Percentiles rank a stretch among this genome's conserved stretches.
phyloP scores from a whole-genome alignment of 2,329 filamentous ascomycete species.

The Orbilia javanica region DNA sequence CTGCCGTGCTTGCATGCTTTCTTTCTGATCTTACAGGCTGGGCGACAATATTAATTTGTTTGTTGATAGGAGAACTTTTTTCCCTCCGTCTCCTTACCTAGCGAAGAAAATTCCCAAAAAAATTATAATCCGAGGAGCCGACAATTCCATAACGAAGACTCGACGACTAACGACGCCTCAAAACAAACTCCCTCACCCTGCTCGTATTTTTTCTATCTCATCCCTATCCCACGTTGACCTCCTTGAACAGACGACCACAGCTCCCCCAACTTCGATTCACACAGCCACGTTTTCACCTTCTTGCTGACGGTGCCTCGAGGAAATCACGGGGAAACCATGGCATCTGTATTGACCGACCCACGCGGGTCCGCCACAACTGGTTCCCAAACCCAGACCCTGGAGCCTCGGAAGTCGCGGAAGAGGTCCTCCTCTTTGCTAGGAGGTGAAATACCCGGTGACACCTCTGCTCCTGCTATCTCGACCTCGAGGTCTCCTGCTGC shows the following conservation, averaged over 20 bases:
- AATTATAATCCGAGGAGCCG: background rate
- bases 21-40: constrained; percentile 10
- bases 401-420: constrained; percentile 57
- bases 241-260: constrained; percentile 7
- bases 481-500: constrained; percentile 61
- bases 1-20: constrained; percentile 6
- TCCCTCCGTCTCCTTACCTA: constrained; percentile 22
- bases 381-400: constrained; percentile 52
- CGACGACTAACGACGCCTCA: background rate
- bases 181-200: background rate
- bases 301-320: constrained; percentile 5
- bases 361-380: constrained; percentile 44
- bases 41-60: constrained; percentile 15
- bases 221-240: background rate
- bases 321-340: constrained; percentile 25
- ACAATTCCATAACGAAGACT: background rate
- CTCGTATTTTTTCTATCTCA: background rate
- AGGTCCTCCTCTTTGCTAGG: constrained; percentile 60
- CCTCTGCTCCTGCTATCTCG: constrained; percentile 61
- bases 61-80: constrained; percentile 27
- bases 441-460: constrained; percentile 61
- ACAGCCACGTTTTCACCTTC: constrained; percentile 37
- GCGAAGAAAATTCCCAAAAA: constrained; percentile 1
- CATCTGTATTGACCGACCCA: constrained; percentile 42
- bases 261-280: constrained; percentile 18